Conservation (phyloP, 2,329 filamentous ascomycete species). For the Ophiosphaerella korrae region DNA sequence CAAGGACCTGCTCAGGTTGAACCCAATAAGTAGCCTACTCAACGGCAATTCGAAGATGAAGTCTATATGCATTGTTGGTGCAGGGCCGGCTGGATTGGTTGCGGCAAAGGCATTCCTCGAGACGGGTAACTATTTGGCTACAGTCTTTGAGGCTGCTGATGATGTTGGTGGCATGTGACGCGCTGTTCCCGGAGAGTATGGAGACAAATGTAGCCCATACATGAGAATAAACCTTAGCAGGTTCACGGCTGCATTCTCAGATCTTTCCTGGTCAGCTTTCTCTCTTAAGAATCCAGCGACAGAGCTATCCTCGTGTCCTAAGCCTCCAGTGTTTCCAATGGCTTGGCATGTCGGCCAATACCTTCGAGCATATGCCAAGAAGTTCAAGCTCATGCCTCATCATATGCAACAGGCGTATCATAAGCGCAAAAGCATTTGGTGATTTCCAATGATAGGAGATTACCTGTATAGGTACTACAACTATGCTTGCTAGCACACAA, state of each 20-base stretch:
- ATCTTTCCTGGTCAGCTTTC: conserved; percentile 70
- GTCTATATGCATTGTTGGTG: conserved; percentile 51
- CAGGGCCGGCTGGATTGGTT: conserved; percentile 52
- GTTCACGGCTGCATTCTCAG: conserved; percentile 69
- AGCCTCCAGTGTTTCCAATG: conserved; percentile 69
- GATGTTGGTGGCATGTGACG: conserved; percentile 83
- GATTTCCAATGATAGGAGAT: conserved; percentile 28
- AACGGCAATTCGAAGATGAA: conserved; percentile 20
- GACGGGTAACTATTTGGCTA: conserved; percentile 69
- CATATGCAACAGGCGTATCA: conserved; percentile 53
- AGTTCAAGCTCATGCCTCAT: conserved; percentile 61
- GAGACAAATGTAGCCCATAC: conserved; percentile 66
- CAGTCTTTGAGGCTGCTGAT: conserved; percentile 69
- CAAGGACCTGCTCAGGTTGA: no score
- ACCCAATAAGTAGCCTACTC: background rate
- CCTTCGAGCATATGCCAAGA: conserved; percentile 66
- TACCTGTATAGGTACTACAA: conserved; percentile 16
- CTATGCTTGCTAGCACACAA: conserved; percentile 15
- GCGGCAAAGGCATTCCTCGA: conserved; percentile 68
- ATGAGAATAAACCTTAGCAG: conserved; percentile 73
- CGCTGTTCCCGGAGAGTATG: conserved; percentile 46
- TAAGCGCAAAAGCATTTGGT: conserved; percentile 26
- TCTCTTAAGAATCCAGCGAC: conserved; percentile 27
- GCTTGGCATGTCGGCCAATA: conserved; percentile 80
- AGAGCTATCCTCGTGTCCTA: conserved; percentile 11